A percentile compares a stretch with the other conserved stretches of the same genome.
Conservation (phyloP, 257 asterid species). For the Przewalskia tangutica region DNA sequence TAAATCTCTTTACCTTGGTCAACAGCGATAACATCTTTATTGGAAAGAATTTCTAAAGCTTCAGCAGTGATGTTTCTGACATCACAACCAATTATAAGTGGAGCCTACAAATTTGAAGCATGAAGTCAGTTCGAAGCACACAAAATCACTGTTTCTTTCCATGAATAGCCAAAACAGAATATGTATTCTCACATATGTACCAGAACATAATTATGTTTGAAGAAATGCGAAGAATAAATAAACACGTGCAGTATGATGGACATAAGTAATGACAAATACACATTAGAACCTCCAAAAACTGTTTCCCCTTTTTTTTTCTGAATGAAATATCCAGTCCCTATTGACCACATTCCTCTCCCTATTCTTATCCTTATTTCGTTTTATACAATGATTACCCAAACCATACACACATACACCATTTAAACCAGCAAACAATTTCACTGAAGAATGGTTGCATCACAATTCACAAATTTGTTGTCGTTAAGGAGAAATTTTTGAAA, state of each 20-base stretch:
- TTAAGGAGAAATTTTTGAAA: neutral
- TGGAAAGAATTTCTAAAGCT: slow-evolving; percentile 60
- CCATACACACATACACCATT: neutral
- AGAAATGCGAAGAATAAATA: neutral
- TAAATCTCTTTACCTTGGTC: slow-evolving; percentile 58
- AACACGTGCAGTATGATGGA: neutral
- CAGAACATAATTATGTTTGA: neutral
- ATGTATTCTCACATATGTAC: neutral
- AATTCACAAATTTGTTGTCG: neutral
- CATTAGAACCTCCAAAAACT: neutral
- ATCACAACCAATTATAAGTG: slow-evolving; percentile 89
- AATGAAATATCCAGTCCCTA: neutral
- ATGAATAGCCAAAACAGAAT: neutral
- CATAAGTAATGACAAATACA: neutral
- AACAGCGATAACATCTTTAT: slow-evolving; percentile 74
- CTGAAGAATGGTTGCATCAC: neutral
- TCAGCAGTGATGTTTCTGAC: slow-evolving; percentile 75
- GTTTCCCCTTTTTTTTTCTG: neutral
- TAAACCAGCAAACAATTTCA: neutral
- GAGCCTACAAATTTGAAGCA: slow-evolving; percentile 46
- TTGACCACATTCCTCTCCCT: neutral
- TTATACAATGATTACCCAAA: neutral
- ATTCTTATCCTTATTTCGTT: neutral
- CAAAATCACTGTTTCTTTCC: neutral
- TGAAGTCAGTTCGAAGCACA: neutral